Base-by-base conservation (phyloP, 768 basidiomycete species). In the Macrocybe gigantea region DNA sequence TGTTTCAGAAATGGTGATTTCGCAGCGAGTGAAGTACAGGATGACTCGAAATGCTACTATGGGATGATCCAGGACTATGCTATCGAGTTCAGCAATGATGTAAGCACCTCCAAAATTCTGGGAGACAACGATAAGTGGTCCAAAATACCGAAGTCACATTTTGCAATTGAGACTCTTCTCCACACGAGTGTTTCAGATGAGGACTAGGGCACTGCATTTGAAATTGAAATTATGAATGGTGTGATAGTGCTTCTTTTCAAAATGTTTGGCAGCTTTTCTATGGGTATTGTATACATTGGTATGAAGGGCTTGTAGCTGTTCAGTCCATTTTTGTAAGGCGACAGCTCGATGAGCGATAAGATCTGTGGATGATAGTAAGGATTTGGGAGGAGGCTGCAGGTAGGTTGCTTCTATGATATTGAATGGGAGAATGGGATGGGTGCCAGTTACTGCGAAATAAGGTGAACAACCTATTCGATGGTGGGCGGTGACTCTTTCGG, bases 121-220 rank as follows among this genome's bases (percentile, higher is more conserved):
- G 9, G 50, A 31, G 4, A 70, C 41, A 0, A 74, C 66, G 0
- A 64, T 50, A 49, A 65, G 64, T 0, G 70, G 71, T n/a, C 71
- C 72, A 10, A 67, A 40, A 48, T 71, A 74, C 2, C 65, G 45
- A 0, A 62, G 59, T n/a, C 60, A 58, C 1, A 61, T 62, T 45
- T 71, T 73, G 1, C 52, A 38, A 15, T 56, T 56, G 0, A 67
- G 48, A 0, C 61, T 53, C 29, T 56, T 64, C 29, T 69, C 64
- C 2, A 68, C 45, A 0, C 46, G 29, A 0, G 63, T 63, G 41
- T 76, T 73, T 4, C 61, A 42, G 0, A 72, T 57, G 0, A 77
- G 54, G 0, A 71, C 67, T 0, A 74, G 49, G 0, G 56, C 54
- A 14, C 70, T 69, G 6, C 50, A 53, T 31, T 57, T 9, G 40